Evolutionary conservation across 768 basidiomycete species (phyloP), one percentile per base, ranked within the genome.

Genomic region (Auricularia sp.): DNA sequence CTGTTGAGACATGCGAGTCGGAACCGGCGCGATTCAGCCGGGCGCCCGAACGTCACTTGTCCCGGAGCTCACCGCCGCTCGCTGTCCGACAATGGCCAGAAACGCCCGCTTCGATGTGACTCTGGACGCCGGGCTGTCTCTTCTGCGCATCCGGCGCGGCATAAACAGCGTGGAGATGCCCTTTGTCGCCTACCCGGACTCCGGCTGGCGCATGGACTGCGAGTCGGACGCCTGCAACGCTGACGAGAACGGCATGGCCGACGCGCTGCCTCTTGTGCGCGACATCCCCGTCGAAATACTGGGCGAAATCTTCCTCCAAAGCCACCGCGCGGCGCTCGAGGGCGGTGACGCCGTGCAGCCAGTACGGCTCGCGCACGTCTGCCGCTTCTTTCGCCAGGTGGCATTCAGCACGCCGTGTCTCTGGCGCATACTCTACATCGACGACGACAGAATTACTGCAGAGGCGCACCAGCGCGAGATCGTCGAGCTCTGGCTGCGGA

Each of bases 281-380:
- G 88, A 90, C 65, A 71, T 90, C 12, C 78, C 89, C 34, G 77
- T 83, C 66, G 82, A 87, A 64, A 82, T 87, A 58, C 89, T 90
- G 34, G 56, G 56, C 72, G 71, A 68, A 7, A 66, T 72, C 3
- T 77, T 75, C 51, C 78, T 66, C 16, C 67, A 65, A 16, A 70
- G 69, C 39, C 66, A 68, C 34, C 76, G 66, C 61, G 66, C 35
- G 59, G 51, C 56, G 23, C 34, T 59, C 8, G 76, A 77, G 1
- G 70, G 71, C n/a, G 75, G 74, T 34, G 77, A 81, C n/a, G 73
- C 81, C 7, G 73, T 82, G 34, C 75, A 78, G 0, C 83, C 83
- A 3, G 72, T 87, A 62, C 73, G 70, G 18, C 72, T 90, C 44
- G 77, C 77, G 34, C 68, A 72, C 21, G 86, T 90, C 34, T 89